Conservation (phyloP, 148 eudicot species). For the Persicaria maculosa region DNA sequence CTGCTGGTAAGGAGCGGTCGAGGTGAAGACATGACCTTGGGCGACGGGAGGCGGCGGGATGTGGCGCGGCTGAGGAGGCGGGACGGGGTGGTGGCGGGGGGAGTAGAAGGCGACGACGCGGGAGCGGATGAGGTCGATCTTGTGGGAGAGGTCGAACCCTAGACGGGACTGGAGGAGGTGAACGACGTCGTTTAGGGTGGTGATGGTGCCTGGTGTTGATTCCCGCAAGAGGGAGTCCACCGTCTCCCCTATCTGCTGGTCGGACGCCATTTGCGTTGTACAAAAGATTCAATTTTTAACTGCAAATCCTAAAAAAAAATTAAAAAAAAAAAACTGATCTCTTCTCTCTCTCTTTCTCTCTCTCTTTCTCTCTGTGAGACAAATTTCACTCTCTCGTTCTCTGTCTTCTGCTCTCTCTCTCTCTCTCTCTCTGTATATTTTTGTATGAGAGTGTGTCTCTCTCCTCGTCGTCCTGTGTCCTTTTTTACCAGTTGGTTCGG, state of each 20-base stretch:
- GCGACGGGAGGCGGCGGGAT: constrained; percentile 8
- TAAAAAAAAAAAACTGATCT: background rate
- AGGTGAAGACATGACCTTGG: background rate
- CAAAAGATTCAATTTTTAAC: background rate
- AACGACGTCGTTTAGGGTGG: constrained; percentile 44
- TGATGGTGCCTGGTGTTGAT: constrained; percentile 33
- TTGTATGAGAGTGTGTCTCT: constrained; percentile 15
- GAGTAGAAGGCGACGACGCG: constrained; percentile 37
- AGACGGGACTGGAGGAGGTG: constrained; percentile 51
- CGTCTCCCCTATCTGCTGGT: constrained; percentile 51
- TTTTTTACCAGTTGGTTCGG: background rate
- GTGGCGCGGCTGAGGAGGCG: constrained; percentile 15
- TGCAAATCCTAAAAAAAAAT: too few species aligned
- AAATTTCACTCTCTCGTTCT: constrained; percentile 8
- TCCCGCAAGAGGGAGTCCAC: constrained; percentile 49
- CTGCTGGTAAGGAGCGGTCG: background rate
- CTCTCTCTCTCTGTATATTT: constrained; percentile 10
- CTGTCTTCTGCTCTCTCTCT: constrained; percentile 7
- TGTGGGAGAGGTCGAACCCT: constrained; percentile 52
- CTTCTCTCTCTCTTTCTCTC: constrained; percentile 3
- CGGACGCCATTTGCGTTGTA: constrained; percentile 26
- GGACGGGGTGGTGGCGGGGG: constrained; percentile 17
- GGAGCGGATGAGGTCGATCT: constrained; percentile 57
- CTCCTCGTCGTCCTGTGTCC: background rate
- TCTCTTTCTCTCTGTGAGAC: background rate